These are phyloP conservation scores for Pseudopithomyces maydicus DNA, from an alignment of 2,329 filamentous ascomycete species.

Conservation along the genomic window DNA sequence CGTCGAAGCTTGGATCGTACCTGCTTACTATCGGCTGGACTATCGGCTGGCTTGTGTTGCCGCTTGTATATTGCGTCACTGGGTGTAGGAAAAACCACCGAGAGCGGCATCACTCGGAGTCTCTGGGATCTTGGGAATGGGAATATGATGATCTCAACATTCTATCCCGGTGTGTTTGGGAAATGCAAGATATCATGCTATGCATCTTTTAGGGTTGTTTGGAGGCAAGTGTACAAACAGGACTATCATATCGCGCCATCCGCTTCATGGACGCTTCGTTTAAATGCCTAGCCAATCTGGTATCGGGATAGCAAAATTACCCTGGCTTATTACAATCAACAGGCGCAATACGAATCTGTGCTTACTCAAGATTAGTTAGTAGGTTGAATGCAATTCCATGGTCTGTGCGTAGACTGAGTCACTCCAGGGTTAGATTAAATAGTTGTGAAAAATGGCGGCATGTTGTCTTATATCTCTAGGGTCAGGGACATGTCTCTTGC, in stretches of 20 bases:
- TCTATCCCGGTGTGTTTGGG: background rate
- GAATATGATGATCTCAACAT: background rate
- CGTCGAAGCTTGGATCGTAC: too few species aligned
- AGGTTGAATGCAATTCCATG: background rate
- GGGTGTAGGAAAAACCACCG: background rate
- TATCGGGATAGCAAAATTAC: background rate
- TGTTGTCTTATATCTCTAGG: background rate
- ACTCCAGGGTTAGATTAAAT: background rate
- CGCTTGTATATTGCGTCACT: background rate
- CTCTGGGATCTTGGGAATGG: background rate
- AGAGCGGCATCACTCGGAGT: background rate
- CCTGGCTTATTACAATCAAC: too few species aligned
- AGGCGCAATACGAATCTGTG: too few species aligned
- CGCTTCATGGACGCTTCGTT: background rate
- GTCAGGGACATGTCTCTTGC: too few species aligned
- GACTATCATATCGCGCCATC: background rate
- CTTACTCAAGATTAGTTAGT: background rate
- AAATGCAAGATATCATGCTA: slow-evolving; percentile 1
- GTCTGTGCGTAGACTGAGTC: background rate
- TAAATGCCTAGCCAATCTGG: too few species aligned
- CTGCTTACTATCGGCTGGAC: background rate
- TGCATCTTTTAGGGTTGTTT: background rate
- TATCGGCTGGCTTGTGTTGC: background rate
- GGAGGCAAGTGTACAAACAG: background rate
- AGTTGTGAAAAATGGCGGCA: background rate